phyloP scores from a whole-genome alignment of 2,329 filamentous ascomycete genomes.

The Nectriaceae sp. region DNA sequence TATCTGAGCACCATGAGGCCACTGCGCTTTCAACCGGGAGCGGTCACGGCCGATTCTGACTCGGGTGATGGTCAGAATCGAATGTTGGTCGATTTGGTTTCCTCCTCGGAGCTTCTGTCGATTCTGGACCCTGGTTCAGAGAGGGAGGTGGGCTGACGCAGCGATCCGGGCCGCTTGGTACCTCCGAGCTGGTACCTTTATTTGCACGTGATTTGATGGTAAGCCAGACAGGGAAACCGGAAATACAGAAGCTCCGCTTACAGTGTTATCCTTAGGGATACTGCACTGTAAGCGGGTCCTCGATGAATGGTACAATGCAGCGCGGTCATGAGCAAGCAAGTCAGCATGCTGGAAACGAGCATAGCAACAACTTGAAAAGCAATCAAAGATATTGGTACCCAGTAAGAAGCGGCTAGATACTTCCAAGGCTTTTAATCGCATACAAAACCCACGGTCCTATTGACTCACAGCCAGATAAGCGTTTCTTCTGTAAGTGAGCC shows the following conservation, averaged over 20 bases:
- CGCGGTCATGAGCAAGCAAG: too few species aligned
- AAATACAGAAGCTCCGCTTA: slow-evolving; percentile 6
- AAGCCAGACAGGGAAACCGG: not conserved
- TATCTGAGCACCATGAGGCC: slow-evolving; percentile 22
- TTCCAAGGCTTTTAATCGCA: too few species aligned
- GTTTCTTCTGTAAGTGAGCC: too few species aligned
- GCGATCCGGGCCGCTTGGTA: not conserved
- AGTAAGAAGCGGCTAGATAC: too few species aligned
- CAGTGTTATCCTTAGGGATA: not conserved
- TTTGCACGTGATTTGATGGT: not conserved
- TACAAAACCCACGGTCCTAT: too few species aligned
- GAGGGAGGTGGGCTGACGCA: not conserved
- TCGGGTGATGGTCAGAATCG: slow-evolving; percentile 30
- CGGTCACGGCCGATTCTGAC: slow-evolving; percentile 25
- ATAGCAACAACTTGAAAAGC: too few species aligned
- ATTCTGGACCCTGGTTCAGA: not conserved
- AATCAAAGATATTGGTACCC: too few species aligned
- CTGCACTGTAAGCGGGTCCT: slow-evolving; percentile 4
- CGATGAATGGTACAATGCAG: too few species aligned
- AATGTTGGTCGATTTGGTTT: slow-evolving; percentile 30
- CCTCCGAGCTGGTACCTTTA: not conserved
- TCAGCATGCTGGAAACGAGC: too few species aligned
- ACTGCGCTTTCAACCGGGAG: slow-evolving; percentile 19
- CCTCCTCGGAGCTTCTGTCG: not conserved
- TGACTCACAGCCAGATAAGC: too few species aligned